phyloP scores from a whole-genome alignment of 164 flowering plant genomes.

The Tetracentron sinense region DNA sequence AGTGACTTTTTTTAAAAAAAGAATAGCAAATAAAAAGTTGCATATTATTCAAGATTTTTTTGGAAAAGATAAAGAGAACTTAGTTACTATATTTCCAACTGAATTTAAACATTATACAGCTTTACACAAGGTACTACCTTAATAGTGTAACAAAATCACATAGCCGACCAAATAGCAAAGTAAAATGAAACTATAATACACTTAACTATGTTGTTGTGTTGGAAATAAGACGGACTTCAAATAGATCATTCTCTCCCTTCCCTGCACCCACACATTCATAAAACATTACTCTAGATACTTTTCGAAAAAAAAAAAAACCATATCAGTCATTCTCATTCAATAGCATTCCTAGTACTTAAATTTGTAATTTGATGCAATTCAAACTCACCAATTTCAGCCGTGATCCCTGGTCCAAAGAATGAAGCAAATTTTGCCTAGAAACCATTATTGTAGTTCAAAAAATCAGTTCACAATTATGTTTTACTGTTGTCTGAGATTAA shows the following conservation, averaged over 20 bases:
- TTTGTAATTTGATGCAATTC: neutral
- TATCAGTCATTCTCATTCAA: neutral
- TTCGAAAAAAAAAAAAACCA: neutral
- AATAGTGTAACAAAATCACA: neutral
- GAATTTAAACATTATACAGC: neutral
- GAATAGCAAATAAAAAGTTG: no score
- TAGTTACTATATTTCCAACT: neutral
- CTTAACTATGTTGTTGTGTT: slow-evolving; percentile 29
- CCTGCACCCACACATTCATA: slow-evolving; percentile 40
- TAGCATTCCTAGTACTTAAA: neutral
- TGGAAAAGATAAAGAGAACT: no score
- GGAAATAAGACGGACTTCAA: slow-evolving; percentile 81
- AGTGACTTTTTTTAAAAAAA: no score
- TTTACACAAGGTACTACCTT: neutral
- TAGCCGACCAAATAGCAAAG: neutral
- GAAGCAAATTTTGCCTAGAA: slow-evolving; percentile 83
- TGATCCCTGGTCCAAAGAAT: slow-evolving; percentile 93
- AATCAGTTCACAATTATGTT: slow-evolving; percentile 1
- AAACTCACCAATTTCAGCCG: slow-evolving; percentile 81
- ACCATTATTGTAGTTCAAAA: neutral
- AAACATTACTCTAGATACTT: neutral
- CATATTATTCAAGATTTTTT: no score
- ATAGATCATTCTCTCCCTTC: slow-evolving; percentile 49
- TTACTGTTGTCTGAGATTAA: neutral
- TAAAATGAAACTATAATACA: neutral